These are phyloP conservation scores for Aquanectria penicillioides DNA, from an alignment of 2,329 filamentous ascomycete species.

Conservation along the genomic window DNA sequence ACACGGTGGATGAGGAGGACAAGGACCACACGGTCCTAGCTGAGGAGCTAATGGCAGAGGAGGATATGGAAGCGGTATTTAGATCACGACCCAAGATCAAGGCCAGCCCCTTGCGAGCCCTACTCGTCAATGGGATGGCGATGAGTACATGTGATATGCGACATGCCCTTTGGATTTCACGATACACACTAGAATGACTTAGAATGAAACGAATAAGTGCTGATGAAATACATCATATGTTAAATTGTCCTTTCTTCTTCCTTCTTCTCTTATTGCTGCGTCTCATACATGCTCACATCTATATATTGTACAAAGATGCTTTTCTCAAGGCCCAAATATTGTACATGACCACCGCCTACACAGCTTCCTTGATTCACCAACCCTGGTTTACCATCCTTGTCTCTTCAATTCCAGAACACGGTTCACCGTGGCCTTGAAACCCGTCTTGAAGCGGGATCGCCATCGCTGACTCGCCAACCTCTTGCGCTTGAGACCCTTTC, in stretches of 20 bases:
- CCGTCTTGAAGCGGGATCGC: conserved; percentile 73
- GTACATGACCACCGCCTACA: conserved; percentile 21
- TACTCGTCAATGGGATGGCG: conserved; percentile 47
- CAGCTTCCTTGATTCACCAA: background rate
- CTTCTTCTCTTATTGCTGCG: conserved; percentile 4
- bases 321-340: conserved; percentile 23
- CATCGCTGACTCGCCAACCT: conserved; percentile 75
- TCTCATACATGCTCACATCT: conserved; percentile 40
- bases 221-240: no score
- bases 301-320: conserved; percentile 39
- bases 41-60: conserved; percentile 75
- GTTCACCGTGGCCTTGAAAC: conserved; percentile 71
- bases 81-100: conserved; percentile 84
- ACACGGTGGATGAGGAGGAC: conserved; percentile 58
- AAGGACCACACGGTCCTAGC: conserved; percentile 61
- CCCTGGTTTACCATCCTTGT: conserved; percentile 85
- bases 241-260: background rate
- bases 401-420: conserved; percentile 76
- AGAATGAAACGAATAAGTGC: no score
- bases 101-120: conserved; percentile 74
- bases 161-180: conserved; percentile 22
- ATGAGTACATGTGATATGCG: conserved; percentile 37
- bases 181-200: conserved; percentile 17
- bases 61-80: conserved; percentile 86
- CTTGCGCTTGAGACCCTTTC: conserved; percentile 81